phyloP scores from a whole-genome alignment of 345 rosid genomes.

The Garcia nutans region DNA sequence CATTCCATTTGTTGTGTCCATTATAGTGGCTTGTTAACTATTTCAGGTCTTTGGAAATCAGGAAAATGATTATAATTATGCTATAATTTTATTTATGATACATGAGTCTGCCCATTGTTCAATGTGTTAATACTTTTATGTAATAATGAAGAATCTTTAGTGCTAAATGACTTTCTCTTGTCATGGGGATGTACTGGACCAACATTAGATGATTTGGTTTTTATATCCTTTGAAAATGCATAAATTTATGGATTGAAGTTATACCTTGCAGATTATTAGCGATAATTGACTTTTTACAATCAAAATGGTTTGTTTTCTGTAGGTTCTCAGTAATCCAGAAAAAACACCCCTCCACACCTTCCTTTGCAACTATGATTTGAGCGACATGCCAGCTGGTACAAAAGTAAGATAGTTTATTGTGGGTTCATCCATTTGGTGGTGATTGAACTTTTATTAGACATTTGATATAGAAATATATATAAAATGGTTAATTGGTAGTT shows the following conservation, averaged over 20 bases:
- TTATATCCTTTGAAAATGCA: not conserved
- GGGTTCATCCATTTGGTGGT: not conserved
- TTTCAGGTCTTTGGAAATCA: not conserved
- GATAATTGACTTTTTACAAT: slow-evolving; percentile 17
- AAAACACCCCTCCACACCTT: slow-evolving; percentile 95
- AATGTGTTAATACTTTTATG: not conserved
- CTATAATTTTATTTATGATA: not conserved
- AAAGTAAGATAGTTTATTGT: slow-evolving; percentile 41
- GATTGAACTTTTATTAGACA: not conserved
- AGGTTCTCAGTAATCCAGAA: slow-evolving; percentile 98
- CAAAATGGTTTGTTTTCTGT: slow-evolving; percentile 25
- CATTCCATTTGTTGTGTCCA: not conserved
- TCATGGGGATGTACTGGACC: not conserved
- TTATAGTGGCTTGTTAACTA: not conserved
- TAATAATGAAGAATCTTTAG: not conserved
- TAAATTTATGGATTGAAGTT: slow-evolving; percentile 1
- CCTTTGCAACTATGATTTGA: slow-evolving; percentile 93
- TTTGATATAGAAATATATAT: not conserved
- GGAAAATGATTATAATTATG: not conserved
- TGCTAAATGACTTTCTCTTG: not conserved
- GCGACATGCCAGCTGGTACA: slow-evolving; percentile 91
- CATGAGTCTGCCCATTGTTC: not conserved
- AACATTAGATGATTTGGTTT: not conserved
- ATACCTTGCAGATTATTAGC: slow-evolving; percentile 1
- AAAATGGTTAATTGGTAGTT: not conserved